A percentile compares a stretch with the other conserved stretches of the same genome.
phyloP scores from a whole-genome alignment of 2,329 filamentous ascomycete species.

The Fusarium austroafricanum region DNA sequence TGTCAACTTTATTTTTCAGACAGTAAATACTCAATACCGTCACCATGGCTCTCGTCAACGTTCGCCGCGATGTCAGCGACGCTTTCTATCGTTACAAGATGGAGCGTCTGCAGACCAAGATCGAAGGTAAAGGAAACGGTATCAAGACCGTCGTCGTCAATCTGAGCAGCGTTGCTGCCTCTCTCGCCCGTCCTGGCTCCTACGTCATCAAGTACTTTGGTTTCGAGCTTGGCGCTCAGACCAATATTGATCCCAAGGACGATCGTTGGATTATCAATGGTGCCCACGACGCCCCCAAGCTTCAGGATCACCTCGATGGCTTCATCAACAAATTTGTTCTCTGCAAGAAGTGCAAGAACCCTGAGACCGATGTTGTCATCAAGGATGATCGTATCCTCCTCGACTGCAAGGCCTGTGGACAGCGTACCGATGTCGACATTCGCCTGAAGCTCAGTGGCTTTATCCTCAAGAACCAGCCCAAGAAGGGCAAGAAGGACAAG shows the following conservation, averaged over 20 bases:
- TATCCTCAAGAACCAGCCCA: constrained; percentile 94
- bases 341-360: constrained; percentile 99
- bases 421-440: constrained; percentile 89
- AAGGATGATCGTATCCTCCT: constrained; percentile 92
- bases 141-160: constrained; percentile 99
- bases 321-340: constrained; percentile 99
- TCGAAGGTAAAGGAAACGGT: constrained; percentile 99
- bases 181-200: constrained; percentile 89
- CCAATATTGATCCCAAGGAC: constrained; percentile 95
- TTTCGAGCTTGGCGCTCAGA: constrained; percentile 98
- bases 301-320: constrained; percentile 97
- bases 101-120: constrained; percentile 98
- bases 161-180: constrained; percentile 90
- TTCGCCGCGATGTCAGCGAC: constrained; percentile 97
- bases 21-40: constrained; percentile 53
- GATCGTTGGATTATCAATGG: constrained; percentile 99
- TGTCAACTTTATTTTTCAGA: constrained; percentile 32
- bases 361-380: constrained; percentile 95
- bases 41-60: constrained; percentile 98
- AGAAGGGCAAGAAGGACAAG: constrained; percentile 98
- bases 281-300: constrained; percentile 92
- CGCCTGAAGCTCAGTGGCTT: constrained; percentile 97
- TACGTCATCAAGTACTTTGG: constrained; percentile 99
- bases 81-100: constrained; percentile 99
- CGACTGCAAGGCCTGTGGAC: constrained; percentile 98